Percentiles rank a stretch among this genome's conserved stretches.
phyloP scores from a whole-genome alignment of 768 basidiomycete genomes.

The Phaeotremella fagi region DNA sequence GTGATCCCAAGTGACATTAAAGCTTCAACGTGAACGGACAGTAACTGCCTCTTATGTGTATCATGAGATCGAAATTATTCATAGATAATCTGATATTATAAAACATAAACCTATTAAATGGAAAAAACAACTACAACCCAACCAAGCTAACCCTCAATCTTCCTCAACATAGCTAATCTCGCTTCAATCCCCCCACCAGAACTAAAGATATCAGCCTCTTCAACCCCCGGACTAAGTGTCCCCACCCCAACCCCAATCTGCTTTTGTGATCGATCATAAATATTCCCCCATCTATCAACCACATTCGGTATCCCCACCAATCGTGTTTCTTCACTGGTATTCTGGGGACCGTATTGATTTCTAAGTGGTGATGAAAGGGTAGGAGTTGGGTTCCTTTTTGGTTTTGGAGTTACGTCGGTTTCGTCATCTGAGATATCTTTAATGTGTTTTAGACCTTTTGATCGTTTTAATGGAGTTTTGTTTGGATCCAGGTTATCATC shows the following conservation, averaged over 20 bases:
- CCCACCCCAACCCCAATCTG: conserved; percentile 27
- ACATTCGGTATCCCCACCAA: conserved; percentile 9
- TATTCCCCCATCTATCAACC: conserved; percentile 12
- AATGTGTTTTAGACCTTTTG: neutral
- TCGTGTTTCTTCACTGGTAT: neutral
- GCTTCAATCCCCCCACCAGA: conserved; percentile 27
- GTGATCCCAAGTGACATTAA: too few relatives aligned
- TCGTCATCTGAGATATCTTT: too few relatives aligned
- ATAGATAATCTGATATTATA: too few relatives aligned
- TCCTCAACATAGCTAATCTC: conserved; percentile 22
- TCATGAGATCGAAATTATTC: too few relatives aligned
- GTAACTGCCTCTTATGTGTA: too few relatives aligned
- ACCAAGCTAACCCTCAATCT: conserved; percentile 10
- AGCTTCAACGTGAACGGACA: too few relatives aligned
- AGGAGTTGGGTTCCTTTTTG: neutral
- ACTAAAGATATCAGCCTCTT: conserved; percentile 3
- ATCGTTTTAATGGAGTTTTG: neutral
- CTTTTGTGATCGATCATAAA: conserved; percentile 28
- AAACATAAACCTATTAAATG: too few relatives aligned
- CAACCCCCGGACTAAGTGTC: conserved; percentile 22
- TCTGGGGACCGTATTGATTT: neutral
- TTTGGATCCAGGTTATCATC: too few relatives aligned
- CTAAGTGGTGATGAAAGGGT: neutral
- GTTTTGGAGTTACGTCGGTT: neutral
- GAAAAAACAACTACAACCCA: too few relatives aligned